Conservation (phyloP, 2,329 filamentous ascomycete species). For the Penicillium oxalicum region DNA sequence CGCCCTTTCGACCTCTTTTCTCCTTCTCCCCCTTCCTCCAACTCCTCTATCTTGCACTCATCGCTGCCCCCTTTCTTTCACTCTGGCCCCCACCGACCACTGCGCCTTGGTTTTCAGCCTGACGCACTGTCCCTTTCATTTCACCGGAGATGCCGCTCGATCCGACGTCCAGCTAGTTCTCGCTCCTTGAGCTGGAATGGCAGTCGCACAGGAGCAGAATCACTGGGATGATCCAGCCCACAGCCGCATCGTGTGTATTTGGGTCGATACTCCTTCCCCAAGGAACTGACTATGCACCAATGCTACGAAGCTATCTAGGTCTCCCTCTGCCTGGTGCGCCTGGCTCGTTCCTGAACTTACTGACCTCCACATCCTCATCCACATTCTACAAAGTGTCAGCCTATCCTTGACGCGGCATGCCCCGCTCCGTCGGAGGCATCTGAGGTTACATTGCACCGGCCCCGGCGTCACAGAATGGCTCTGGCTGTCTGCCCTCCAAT, state of each 20-base stretch:
- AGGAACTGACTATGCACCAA: not conserved
- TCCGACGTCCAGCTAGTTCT: conserved; percentile 8
- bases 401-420: not conserved
- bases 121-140: conserved; percentile 14
- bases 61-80: conserved; percentile 3
- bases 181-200: conserved; percentile 1
- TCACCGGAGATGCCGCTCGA: conserved; percentile 15
- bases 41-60: conserved; percentile 5
- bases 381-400: not conserved
- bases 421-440: not conserved
- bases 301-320: conserved; percentile 11
- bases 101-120: not conserved
- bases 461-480: not conserved
- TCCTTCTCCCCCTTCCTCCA: not conserved
- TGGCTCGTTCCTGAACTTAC: not conserved
- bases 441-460: conserved; percentile 1
- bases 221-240: conserved; percentile 8
- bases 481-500: too few relatives aligned
- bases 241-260: conserved; percentile 6
- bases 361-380: not conserved
- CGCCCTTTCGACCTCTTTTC: not conserved
- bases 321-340: conserved; percentile 1
- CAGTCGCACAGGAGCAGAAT: conserved; percentile 9
- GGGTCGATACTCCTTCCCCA: conserved; percentile 7
- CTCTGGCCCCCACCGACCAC: conserved; percentile 3